These are phyloP conservation scores for Cryptosporidium bovis DNA, from an alignment of 169 alveolate species.

Conservation along the genomic window DNA sequence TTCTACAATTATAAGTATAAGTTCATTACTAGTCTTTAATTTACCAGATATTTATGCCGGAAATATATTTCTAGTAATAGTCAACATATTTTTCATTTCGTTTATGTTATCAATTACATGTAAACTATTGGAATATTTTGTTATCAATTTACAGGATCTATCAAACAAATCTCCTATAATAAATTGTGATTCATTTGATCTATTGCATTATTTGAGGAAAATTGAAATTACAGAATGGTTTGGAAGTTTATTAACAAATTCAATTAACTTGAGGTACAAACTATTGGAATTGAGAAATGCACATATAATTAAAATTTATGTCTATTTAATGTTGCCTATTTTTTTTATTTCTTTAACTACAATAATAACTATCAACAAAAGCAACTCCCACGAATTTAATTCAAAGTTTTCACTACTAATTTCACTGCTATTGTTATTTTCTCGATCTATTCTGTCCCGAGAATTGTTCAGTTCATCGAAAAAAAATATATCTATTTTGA, in stretches of 20 bases:
- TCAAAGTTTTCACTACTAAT: not conserved
- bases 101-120: no score
- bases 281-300: not conserved
- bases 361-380: not conserved
- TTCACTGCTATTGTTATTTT: conserved; percentile 19
- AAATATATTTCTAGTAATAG: no score
- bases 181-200: conserved; percentile 18
- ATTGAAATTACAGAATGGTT: conserved; percentile 25
- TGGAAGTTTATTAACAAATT: not conserved
- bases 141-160: no score
- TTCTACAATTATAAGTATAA: not conserved
- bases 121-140: no score
- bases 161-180: not conserved
- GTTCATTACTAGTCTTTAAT: not conserved
- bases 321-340: conserved; percentile 8
- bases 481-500: not conserved
- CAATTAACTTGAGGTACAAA: not conserved
- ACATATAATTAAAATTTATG: not conserved
- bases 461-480: not conserved
- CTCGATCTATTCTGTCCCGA: not conserved
- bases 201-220: conserved; percentile 3
- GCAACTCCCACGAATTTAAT: not conserved
- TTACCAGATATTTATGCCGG: not conserved
- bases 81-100: no score
- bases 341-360: not conserved